Evolutionary conservation across 345 rosid genomes (phyloP).

Genomic region (Dovyalis caffra): DNA sequence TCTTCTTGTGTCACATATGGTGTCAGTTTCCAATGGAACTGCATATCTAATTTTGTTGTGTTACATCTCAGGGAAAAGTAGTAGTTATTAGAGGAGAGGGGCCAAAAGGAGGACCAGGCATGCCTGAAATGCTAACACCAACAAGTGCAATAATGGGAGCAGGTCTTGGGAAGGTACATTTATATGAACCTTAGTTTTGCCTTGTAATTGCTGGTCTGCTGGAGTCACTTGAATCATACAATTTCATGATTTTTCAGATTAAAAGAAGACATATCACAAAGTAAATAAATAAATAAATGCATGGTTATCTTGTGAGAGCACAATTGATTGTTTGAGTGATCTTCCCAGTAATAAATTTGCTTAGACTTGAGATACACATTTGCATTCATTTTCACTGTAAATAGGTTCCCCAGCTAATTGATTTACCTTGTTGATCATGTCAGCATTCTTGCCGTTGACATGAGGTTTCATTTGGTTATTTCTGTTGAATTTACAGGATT

Average conservation of each 20-base stretch:
- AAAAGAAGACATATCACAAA: not conserved
- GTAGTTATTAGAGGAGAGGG: conserved; percentile 95
- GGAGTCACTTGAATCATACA: conserved; percentile 2
- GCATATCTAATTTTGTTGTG: conserved; percentile 7
- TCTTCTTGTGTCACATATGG: not conserved
- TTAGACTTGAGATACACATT: not conserved
- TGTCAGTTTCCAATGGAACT: not conserved
- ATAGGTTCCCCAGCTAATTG: not conserved
- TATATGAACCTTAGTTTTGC: conserved; percentile 1
- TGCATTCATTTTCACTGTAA: not conserved
- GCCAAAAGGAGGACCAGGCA: conserved; percentile 99
- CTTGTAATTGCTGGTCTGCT: not conserved
- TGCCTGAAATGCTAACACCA: conserved; percentile 99
- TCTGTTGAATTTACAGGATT: conserved; percentile 58
- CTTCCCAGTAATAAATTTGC: not conserved
- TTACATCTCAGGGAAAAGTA: conserved; percentile 72
- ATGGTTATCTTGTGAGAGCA: not conserved
- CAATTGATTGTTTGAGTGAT: not conserved
- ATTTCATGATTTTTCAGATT: not conserved
- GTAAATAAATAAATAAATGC: not conserved
- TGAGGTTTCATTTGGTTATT: conserved; percentile 16
- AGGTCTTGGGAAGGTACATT: conserved; percentile 90
- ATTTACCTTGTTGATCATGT: not conserved
- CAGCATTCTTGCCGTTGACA: not conserved
- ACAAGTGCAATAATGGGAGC: conserved; percentile 99